These are phyloP conservation scores for Pythium phragmitis DNA, from an alignment of 352 stramenopile species.

Conservation along the genomic window DNA sequence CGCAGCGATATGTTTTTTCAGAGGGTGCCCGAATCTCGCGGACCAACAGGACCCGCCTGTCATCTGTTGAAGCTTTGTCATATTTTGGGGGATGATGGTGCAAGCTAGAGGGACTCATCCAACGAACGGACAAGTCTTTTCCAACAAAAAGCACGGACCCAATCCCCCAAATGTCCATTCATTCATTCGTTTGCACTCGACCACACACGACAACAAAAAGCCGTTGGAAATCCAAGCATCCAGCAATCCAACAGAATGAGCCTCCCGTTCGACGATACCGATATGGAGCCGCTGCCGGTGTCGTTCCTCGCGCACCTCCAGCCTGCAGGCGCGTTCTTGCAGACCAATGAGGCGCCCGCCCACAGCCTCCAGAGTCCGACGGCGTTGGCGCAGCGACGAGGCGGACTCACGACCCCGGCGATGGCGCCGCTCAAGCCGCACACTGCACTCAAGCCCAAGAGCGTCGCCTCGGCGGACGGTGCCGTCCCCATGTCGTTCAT, in stretches of 20 bases:
- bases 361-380: conserved; percentile 16
- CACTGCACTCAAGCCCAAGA: neutral
- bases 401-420: neutral
- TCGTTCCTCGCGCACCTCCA: conserved; percentile 21
- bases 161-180: neutral
- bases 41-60: too few relatives aligned
- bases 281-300: conserved; percentile 8
- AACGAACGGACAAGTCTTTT: neutral
- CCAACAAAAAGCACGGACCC: conserved; percentile 1
- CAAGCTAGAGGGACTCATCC: neutral
- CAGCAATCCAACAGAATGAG: conserved; percentile 9
- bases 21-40: conserved; percentile 13
- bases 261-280: conserved; percentile 12
- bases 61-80: neutral
- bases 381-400: conserved; percentile 7
- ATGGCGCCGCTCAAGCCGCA: conserved; percentile 15
- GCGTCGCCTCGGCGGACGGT: neutral
- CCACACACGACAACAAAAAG: neutral
- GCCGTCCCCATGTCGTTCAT: conserved; percentile 22
- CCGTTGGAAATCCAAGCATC: neutral
- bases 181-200: conserved; percentile 25
- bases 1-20: neutral
- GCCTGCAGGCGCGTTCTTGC: conserved; percentile 22
- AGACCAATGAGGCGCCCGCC: neutral
- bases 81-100: conserved; percentile 19